Evolutionary conservation across 2,329 filamentous ascomycete species (phyloP), one percentile per base, ranked within the genome.

Genomic region (Xenoacremonium recifei): DNA sequence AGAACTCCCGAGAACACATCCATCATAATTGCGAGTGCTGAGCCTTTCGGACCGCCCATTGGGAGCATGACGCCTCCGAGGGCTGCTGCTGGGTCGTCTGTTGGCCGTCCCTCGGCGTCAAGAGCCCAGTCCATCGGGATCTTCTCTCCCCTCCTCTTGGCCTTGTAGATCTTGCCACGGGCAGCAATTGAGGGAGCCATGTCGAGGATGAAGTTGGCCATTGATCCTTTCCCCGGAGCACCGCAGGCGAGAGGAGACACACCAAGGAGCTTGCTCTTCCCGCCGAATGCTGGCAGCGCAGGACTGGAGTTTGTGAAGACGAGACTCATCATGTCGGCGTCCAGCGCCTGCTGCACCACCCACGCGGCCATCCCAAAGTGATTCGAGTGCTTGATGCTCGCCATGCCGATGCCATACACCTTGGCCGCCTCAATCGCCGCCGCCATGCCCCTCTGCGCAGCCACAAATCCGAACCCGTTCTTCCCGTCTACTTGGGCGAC

Each of bases 311-410:
- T 87, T 16, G 83, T 87, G 49, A 87, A 87, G 2, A 86, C 82
- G 13, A 86, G 70, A 41, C 75, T 80, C 77, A 87, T 83, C 77
- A 87, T 82, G 27, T 75, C 73, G 1, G 77, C 82, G 44, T 92
- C 84, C 12, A 91, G 64, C 1, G 87, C 88, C 63, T 89, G 82
- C 61, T 88, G 84, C 10, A 90, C 86, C 1, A 90, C 60, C 85
- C 87, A 92, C 0, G 88, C 87, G 4, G 77, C 77, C 87, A 93
- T 93, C 40, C 88, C 88, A 55, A 87, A 91, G 62, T 92, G 87
- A 55, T 92, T 92, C 30, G 82, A 87, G 64, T 85, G 84, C 62
- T 83, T 86, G 57, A 92, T 72, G 44, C 77, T 80, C 0, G 85
- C 84, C 77, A 93, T 82, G 19, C 87, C 88, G 48, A 92, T 87